A percentile compares a stretch with the other conserved stretches of the same genome.
Conservation (phyloP, 2,329 filamentous ascomycete genomes). For the Exophiala aquamarina region DNA sequence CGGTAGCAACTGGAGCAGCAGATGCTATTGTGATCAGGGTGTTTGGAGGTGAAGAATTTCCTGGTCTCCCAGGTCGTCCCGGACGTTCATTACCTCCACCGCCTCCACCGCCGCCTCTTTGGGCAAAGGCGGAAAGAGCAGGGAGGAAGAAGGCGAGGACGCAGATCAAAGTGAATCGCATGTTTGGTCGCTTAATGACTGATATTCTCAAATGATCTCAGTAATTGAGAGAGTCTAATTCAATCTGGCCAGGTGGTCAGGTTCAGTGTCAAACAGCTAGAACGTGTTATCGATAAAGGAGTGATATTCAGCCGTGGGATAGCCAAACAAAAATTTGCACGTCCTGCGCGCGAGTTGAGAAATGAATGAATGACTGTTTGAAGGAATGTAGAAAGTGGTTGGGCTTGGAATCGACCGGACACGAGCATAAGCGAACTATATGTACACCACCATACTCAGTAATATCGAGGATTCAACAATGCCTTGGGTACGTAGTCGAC, state of each 20-base stretch:
- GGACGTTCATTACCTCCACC: constrained; percentile 4
- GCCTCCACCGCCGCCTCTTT: constrained; percentile 8
- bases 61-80: background rate
- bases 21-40: constrained; percentile 17
- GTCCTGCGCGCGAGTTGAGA: constrained; percentile 17
- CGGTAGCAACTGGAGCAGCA: constrained; percentile 2
- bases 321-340: constrained; percentile 12
- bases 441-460: constrained; percentile 1
- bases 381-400: constrained; percentile 5
- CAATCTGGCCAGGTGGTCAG: background rate
- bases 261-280: constrained; percentile 1
- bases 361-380: constrained; percentile 4
- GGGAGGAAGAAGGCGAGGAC: constrained; percentile 9
- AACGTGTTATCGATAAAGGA: no score
- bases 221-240: background rate
- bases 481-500: background rate
- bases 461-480: background rate
- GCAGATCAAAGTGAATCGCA: constrained; percentile 7
- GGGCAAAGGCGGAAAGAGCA: constrained; percentile 13
- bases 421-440: constrained; percentile 1
- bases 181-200: constrained; percentile 1
- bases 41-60: constrained; percentile 10
- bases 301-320: background rate
- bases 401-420: background rate
- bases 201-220: background rate